Base-by-base conservation (phyloP, 2,329 filamentous ascomycete genomes). In the Stylonectria norvegica region DNA sequence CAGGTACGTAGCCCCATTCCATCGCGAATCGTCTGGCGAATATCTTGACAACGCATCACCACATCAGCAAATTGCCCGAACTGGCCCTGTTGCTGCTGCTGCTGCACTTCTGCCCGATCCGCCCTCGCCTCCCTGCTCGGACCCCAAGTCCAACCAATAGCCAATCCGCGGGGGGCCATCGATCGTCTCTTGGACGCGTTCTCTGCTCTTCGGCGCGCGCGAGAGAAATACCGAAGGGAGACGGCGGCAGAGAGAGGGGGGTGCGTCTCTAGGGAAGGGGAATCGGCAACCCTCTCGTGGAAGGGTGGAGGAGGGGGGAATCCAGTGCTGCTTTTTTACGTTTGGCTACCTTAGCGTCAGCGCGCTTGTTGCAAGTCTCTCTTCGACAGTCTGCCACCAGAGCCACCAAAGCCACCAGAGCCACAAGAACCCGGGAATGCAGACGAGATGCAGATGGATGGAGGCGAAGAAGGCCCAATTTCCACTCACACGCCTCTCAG, bases 41-140 rank as follows among this genome's bases (percentile, higher is more conserved):
- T 50, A 55, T 59, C 56, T 64, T 75, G 72, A 73, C 71, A 75
- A 73, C 71, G 66, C 69, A 74, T 73, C 70, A 70, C 60, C 64
- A 57, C 60, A 57, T 59, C 51, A 47, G 20, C 30, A 51, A 51
- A 52, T 47, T 51, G 48, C 50, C 55, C 55, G 56, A 56, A 54
- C 49, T 42, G 16, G 22, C n/a, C n/a, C n/a, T n/a, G n/a, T n/a
- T n/a, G n/a, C n/a, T n/a, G n/a, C n/a, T n/a, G n/a, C 37, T 52
- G 52, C 49, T 58, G 55, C 51, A 56, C 38, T 52, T 57, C 53
- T 57, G 49, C 51, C 56, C 52, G 56, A 61, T 56, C 59, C 56
- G 50, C 56, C 36, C 32, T 18, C 39, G 47, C 41, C 46, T 47
- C 40, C 50, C 45, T 48, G 45, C 42, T 28, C 42, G 42, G 42